These are phyloP conservation scores for Podospora pseudocomata DNA, from an alignment of 495 filamentous ascomycete species.

Conservation along the genomic window DNA sequence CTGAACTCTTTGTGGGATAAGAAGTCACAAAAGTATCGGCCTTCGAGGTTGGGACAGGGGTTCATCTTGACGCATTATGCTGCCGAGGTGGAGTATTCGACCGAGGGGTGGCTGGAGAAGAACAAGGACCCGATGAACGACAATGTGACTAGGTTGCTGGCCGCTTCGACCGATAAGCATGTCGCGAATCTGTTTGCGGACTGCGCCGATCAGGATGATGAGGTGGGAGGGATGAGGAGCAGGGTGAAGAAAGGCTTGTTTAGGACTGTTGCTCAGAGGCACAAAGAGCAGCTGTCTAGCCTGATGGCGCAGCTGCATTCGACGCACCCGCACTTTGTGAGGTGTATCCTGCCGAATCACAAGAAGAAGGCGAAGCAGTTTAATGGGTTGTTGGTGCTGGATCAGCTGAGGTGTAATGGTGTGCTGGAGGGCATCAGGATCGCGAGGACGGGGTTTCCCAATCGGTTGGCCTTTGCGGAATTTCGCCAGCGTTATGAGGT, in stretches of 20 bases:
- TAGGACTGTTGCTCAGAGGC: conserved; percentile 91
- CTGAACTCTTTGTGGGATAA: conserved; percentile 94
- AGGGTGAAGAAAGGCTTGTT: conserved; percentile 97
- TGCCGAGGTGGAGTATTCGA: conserved; percentile 95
- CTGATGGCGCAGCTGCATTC: conserved; percentile 94
- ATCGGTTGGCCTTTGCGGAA: conserved; percentile 85
- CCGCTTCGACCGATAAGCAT: conserved; percentile 75
- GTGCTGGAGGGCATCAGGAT: conserved; percentile 97
- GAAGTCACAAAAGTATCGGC: conserved; percentile 88
- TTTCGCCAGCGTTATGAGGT: conserved; percentile 97
- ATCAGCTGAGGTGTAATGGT: conserved; percentile 97
- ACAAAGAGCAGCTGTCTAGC: conserved; percentile 94
- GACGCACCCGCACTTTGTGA: conserved; percentile 97
- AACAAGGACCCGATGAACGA: conserved; percentile 99
- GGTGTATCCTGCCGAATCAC: conserved; percentile 97
- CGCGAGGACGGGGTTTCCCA: conserved; percentile 96
- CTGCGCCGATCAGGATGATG: conserved; percentile 72
- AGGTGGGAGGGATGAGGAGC: conserved; percentile 60
- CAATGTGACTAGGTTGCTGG: conserved; percentile 86
- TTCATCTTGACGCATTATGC: conserved; percentile 99
- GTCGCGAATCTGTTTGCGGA: conserved; percentile 83
- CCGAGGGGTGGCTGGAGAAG: conserved; percentile 94
- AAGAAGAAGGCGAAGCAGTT: conserved; percentile 96
- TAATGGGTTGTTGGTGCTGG: conserved; percentile 81
- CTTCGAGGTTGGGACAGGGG: conserved; percentile 81